Base-by-base conservation (phyloP, 768 basidiomycete species). In the Suillus subluteus region DNA sequence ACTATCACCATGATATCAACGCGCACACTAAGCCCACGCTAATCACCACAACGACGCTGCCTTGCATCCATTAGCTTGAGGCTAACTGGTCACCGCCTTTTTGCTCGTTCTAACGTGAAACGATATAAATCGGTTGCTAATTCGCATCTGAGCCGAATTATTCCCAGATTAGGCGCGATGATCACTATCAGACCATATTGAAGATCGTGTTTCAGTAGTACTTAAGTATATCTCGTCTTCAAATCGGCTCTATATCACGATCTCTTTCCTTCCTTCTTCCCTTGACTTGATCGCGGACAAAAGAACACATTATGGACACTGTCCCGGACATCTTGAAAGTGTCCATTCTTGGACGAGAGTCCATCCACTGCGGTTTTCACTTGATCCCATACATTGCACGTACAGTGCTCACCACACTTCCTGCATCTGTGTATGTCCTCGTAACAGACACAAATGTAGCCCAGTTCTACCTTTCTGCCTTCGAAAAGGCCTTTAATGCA, bases 331-430 rank as follows among this genome's bases (percentile, higher is more conserved):
- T 94, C 44, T 79, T 87, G 75, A 92, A 89, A 76, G 90, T 97
- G 66, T 88, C 91, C 52, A 96, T 97, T 76, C 85, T 96, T 38
- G 90, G 90, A 46, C 91, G 85, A 71, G 89, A 96, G 38, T 86
- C 91, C 48, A 98, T 99, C 70, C 96, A 96, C 76, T 94, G 93
- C 72, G 96, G 96, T 43, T 96, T 98, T 73, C 95, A 95, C 76
- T 88, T 99, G 65, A 84, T 93, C 69, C 87, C 91, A 2, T 92
- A 99, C 85, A 93, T 97, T 79, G 87, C 85, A 55, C 70, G 79
- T 48, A 97, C 92, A 21, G 87, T 96, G 66, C 80, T 94, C 65
- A 75, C 82, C 4, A 85, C 86, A 1, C 84, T 96, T 30, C 83
- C 89, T 4, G 91, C 95, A 0, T 92, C 95, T 1, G 87, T 91